Evolutionary conservation across 352 stramenopile genomes (phyloP).

Genomic region (Discostella stelligera): DNA sequence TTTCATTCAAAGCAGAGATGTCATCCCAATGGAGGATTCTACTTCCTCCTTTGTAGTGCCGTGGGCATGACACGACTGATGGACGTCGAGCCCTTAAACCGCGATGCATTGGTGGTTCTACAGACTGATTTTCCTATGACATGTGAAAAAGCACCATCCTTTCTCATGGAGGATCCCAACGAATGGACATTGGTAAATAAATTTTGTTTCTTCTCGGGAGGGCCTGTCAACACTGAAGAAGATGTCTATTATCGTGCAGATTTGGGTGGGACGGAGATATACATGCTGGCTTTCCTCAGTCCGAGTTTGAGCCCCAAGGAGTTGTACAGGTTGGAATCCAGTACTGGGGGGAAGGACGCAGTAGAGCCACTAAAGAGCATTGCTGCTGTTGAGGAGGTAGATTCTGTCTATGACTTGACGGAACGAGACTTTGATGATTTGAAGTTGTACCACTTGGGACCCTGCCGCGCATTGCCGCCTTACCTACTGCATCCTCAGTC

Average conservation of each 20-base stretch:
- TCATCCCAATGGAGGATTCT: conserved; percentile 76
- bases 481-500: conserved; percentile 72
- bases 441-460: conserved; percentile 78
- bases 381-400: conserved; percentile 68
- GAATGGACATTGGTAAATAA: conserved; percentile 79
- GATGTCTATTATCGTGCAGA: conserved; percentile 81
- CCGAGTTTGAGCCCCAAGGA: conserved; percentile 73
- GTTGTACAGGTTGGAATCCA: conserved; percentile 66
- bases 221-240: conserved; percentile 80
- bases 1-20: conserved; percentile 74
- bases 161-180: conserved; percentile 63
- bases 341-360: conserved; percentile 21
- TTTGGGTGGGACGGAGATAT: conserved; percentile 80
- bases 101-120: conserved; percentile 71
- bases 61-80: conserved; percentile 75
- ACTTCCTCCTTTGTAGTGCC: conserved; percentile 70
- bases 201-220: conserved; percentile 83
- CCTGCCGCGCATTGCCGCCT: conserved; percentile 69
- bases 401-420: conserved; percentile 79
- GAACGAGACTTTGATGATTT: conserved; percentile 79
- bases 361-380: conserved; percentile 57
- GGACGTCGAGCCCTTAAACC: conserved; percentile 75
- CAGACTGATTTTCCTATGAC: conserved; percentile 74
- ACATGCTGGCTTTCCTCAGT: conserved; percentile 81
- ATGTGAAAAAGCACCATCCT: conserved; percentile 63